Evolutionary conservation across 1,284 basidiomycete species (phyloP), one percentile per base, ranked within the genome.

Genomic region (Ceratobasidium sp.): DNA sequence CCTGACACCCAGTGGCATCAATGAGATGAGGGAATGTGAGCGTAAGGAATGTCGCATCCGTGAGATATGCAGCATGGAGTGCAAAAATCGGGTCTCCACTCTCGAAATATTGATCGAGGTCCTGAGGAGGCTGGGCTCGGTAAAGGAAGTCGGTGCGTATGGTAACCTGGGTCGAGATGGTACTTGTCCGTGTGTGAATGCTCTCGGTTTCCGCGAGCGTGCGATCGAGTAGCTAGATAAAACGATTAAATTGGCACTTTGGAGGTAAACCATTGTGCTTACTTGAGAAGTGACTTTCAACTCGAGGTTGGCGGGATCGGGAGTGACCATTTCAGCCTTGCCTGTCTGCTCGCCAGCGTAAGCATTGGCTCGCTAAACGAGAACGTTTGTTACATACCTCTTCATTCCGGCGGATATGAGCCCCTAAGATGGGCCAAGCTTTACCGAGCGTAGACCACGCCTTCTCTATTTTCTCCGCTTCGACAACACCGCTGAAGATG

Each of bases 21-120:
- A 74, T 61, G 44, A 74, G 42, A 46, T 74, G 70, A 33, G 52
- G 42, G 28, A 74, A 44, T 9, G 70, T 74, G 10, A 74, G 28
- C 13, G 70, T 74, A 15, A 74, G n/a, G 20, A 74, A 50, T 20
- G 70, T 74, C 10, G 70, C 70, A 52, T 74, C 70, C 23, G 17
- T 10, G 23, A 74, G 59, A 28, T 74, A 74, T 13, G 59, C 59
- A 46, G 33, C 42, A 33, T 74, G 70, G 9, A 74, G 59, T 2
- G 44, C 28, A 33, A 74, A 74, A 17, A 57, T 42, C 3, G 70
- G 59, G 12, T 74, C 59, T 26, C 70, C 70, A n/a, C 20, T 62
- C 9, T 20, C 23, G 44, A 64, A 20, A 23, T 74, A 48, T 13
- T 64, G 20, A 10, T 64, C n/a, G 2, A 74, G 15, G 28, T 46